phyloP scores from a whole-genome alignment of 345 rosid genomes.

The Pseudoturritis turrita region DNA sequence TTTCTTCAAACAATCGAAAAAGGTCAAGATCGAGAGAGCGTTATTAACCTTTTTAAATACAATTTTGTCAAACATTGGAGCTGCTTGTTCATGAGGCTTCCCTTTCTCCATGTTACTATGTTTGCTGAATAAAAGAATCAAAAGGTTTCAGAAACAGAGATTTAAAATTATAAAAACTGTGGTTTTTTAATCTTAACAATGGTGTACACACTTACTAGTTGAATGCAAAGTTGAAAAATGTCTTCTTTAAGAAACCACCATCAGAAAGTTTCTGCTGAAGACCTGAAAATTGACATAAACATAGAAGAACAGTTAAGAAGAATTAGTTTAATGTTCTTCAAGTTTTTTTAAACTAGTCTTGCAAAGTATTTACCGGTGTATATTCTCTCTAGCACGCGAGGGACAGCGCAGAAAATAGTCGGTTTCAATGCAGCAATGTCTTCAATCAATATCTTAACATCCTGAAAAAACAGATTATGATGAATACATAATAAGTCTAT shows the following conservation, averaged over 20 bases:
- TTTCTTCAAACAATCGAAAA: background rate
- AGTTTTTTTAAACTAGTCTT: background rate
- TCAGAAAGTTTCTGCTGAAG: constrained; percentile 73
- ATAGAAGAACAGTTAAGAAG: background rate
- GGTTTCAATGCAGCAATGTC: constrained; percentile 92
- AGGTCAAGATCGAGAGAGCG: background rate
- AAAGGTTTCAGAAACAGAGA: background rate
- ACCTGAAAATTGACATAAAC: constrained; percentile 29
- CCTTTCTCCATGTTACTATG: constrained; percentile 62
- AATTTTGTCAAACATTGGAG: constrained; percentile 78
- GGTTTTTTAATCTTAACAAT: background rate
- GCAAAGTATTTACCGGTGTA: constrained; percentile 52
- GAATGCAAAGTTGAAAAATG: constrained; percentile 67
- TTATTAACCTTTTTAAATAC: constrained; percentile 75
- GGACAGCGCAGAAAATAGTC: constrained; percentile 91
- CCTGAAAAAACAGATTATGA: constrained; percentile 42
- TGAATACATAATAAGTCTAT: background rate
- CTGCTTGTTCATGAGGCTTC: constrained; percentile 54
- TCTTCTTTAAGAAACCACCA: constrained; percentile 58
- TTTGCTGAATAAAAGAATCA: constrained; percentile 50
- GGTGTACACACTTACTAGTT: constrained; percentile 57
- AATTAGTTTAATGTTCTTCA: background rate
- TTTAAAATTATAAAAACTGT: background rate
- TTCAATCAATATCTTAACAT: constrained; percentile 78
- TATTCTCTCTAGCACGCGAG: constrained; percentile 89